These are phyloP conservation scores for Tetracladium maxilliforme DNA, from an alignment of 2,329 filamentous ascomycete species.

Conservation along the genomic window DNA sequence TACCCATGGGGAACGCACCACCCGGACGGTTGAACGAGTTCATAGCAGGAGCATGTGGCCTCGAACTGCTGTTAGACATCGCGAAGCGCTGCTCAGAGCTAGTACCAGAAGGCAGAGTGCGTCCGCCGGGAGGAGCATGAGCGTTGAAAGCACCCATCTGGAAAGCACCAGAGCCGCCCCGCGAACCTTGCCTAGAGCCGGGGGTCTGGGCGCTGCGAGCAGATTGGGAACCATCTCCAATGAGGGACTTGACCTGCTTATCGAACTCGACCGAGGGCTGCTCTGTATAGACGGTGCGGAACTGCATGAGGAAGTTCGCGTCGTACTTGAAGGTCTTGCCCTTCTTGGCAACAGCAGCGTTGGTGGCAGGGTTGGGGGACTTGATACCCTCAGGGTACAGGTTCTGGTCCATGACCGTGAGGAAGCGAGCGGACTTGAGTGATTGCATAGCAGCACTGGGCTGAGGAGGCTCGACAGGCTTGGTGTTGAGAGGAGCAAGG, in stretches of 20 bases:
- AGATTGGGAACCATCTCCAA: constrained; percentile 60
- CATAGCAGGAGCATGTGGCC: constrained; percentile 35
- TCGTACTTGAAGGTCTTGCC: constrained; percentile 85
- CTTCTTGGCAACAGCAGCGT: constrained; percentile 65
- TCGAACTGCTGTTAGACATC: constrained; percentile 38
- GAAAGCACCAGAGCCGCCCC: constrained; percentile 35
- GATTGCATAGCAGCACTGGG: constrained; percentile 89
- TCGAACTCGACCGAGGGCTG: constrained; percentile 93
- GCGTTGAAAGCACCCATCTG: constrained; percentile 59
- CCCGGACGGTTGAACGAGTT: constrained; percentile 46
- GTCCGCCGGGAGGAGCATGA: constrained; percentile 28
- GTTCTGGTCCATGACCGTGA: constrained; percentile 63
- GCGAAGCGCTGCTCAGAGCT: constrained; percentile 65
- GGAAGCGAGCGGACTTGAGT: constrained; percentile 79
- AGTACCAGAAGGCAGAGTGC: constrained; percentile 59
- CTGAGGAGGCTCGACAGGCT: constrained; percentile 77
- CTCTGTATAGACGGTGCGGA: constrained; percentile 91
- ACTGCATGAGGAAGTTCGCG: constrained; percentile 87
- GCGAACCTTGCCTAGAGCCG: constrained; percentile 21
- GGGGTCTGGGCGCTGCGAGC: constrained; percentile 44
- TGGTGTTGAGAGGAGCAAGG: constrained; percentile 66
- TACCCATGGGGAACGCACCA: constrained; percentile 45
- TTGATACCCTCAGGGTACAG: constrained; percentile 73
- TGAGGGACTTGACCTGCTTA: constrained; percentile 69
- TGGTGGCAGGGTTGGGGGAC: constrained; percentile 85